These are phyloP conservation scores for Thalia dealbata DNA, from an alignment of 176 grass and related monocot genomes.

Conservation along the genomic window DNA sequence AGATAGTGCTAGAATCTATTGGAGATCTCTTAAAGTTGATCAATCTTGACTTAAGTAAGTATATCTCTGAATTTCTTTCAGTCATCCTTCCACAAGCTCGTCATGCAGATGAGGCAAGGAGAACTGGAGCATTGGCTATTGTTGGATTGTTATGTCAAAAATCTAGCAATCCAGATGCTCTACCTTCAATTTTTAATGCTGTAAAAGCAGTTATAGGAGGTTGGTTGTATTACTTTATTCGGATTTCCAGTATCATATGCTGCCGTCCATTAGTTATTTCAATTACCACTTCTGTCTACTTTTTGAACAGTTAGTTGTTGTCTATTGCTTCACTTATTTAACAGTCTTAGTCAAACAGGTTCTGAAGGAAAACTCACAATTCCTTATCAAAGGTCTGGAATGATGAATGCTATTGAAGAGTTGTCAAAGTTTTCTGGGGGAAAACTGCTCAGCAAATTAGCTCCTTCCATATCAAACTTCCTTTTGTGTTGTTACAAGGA, in stretches of 20 bases:
- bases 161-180: slow-evolving; percentile 82
- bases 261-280: too few relatives aligned
- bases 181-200: slow-evolving; percentile 70
- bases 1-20: slow-evolving; percentile 79
- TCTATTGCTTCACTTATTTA: slow-evolving; percentile 2
- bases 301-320: background rate
- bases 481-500: slow-evolving; percentile 77
- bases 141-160: slow-evolving; percentile 66
- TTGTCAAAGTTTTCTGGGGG: slow-evolving; percentile 56
- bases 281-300: too few relatives aligned
- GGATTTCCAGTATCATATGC: too few relatives aligned
- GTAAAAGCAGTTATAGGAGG: slow-evolving; percentile 85
- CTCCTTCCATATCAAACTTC: slow-evolving; percentile 60
- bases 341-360: slow-evolving; percentile 45
- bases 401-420: slow-evolving; percentile 66
- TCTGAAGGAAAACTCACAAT: slow-evolving; percentile 90
- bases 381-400: slow-evolving; percentile 79
- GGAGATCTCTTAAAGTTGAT: slow-evolving; percentile 52
- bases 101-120: slow-evolving; percentile 80
- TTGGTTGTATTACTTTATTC: slow-evolving; percentile 21
- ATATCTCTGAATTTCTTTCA: slow-evolving; percentile 63
- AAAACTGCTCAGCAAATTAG: slow-evolving; percentile 60
- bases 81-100: slow-evolving; percentile 69
- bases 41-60: slow-evolving; percentile 80
- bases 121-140: slow-evolving; percentile 62